A percentile compares a stretch with the other conserved stretches of the same genome.
Conservation (phyloP, 495 filamentous ascomycete genomes). For the Chaetomium fimeti region DNA sequence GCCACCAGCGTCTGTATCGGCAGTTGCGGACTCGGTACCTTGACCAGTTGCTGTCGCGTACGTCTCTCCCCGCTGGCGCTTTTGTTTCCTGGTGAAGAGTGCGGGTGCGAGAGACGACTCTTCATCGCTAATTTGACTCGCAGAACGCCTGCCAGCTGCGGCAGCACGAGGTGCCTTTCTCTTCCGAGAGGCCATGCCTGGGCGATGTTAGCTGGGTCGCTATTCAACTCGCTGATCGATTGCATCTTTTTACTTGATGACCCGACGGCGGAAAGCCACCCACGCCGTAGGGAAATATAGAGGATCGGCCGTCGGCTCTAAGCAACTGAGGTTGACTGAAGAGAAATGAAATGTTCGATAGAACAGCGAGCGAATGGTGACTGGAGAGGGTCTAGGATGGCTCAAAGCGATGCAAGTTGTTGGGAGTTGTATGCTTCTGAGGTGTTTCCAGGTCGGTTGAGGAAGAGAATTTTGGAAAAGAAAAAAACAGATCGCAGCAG, state of each 20-base stretch:
- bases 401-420: neutral
- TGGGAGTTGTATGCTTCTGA: constrained; percentile 2
- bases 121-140: neutral
- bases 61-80: neutral
- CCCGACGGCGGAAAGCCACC: neutral
- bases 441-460: neutral
- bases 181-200: constrained; percentile 6
- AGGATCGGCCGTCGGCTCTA: neutral
- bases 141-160: neutral
- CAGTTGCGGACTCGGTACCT: neutral
- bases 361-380: neutral
- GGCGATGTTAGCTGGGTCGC: constrained; percentile 2
- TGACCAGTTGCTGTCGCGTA: neutral
- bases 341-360: neutral
- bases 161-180: neutral
- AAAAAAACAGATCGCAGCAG: neutral
- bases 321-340: neutral
- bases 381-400: neutral
- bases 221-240: neutral
- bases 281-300: no score
- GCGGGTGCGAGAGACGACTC: neutral
- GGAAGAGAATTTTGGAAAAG: neutral
- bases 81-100: constrained; percentile 1
- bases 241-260: neutral
- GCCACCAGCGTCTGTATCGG: neutral